A percentile compares a stretch with the other conserved stretches of the same genome.
Conservation (phyloP, 805 yeast genomes). For the Yamadazyma phyllophila region DNA sequence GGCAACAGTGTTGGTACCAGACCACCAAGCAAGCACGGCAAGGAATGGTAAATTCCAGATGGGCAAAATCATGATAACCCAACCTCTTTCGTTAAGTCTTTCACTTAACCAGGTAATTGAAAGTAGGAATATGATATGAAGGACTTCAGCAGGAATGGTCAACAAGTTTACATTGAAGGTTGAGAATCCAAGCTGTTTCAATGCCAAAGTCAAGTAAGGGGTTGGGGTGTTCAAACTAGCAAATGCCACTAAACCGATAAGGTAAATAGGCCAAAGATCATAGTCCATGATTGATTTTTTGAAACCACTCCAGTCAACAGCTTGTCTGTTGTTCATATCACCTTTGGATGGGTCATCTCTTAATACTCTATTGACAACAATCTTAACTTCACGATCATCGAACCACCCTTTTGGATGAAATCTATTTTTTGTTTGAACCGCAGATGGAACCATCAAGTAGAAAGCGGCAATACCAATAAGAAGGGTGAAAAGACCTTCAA, state of each 20-base stretch:
- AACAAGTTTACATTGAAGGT: conserved; percentile 23
- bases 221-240: conserved; percentile 15
- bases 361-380: conserved; percentile 25
- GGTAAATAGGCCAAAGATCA: conserved; percentile 28
- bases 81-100: conserved; percentile 26
- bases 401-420: conserved; percentile 45
- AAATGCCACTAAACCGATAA: conserved; percentile 34
- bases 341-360: conserved; percentile 31
- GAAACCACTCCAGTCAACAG: conserved; percentile 19
- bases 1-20: conserved; percentile 32
- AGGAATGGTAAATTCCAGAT: conserved; percentile 33
- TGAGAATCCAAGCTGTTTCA: conserved; percentile 32
- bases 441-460: conserved; percentile 54
- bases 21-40: conserved; percentile 38
- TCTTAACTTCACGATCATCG: conserved; percentile 24
- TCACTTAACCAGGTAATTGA: conserved; percentile 38
- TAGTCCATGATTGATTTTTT: conserved; percentile 18
- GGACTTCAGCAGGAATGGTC: conserved; percentile 20
- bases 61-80: conserved; percentile 22
- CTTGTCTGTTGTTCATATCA: conserved; percentile 28
- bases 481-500: conserved; percentile 61
- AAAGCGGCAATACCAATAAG: conserved; percentile 47
- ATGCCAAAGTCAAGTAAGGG: conserved; percentile 48
- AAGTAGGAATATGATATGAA: conserved; percentile 36
- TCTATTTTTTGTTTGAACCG: conserved; percentile 50